Evolutionary conservation across 305 asterid genomes (phyloP).

Genomic region (Salvia sclarea): DNA sequence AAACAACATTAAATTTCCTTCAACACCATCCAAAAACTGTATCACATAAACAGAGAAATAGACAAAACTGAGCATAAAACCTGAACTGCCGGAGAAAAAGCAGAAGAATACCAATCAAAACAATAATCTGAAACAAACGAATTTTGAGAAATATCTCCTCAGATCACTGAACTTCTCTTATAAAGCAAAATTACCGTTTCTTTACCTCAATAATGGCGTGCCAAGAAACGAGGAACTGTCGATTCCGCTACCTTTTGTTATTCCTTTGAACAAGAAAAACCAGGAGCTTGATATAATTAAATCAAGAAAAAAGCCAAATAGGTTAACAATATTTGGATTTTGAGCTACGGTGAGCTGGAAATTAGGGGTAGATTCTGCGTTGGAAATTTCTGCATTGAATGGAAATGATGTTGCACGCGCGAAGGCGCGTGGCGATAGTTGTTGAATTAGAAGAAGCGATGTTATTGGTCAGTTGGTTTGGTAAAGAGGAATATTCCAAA

Average conservation of each 20-base stretch:
- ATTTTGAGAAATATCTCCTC: background rate
- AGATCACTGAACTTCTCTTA: background rate
- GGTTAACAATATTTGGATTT: background rate
- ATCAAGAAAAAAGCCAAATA: background rate
- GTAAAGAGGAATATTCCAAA: constrained; percentile 31
- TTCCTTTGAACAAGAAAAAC: constrained; percentile 21
- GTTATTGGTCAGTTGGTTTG: constrained; percentile 18
- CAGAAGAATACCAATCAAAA: background rate
- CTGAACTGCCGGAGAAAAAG: background rate
- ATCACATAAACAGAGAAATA: background rate
- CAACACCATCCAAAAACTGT: background rate
- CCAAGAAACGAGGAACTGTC: constrained; percentile 33
- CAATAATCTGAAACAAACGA: background rate
- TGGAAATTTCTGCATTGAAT: background rate
- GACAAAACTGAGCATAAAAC: background rate
- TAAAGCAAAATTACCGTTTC: constrained; percentile 9
- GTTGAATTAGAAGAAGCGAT: background rate
- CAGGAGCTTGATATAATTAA: background rate
- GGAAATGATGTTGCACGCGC: constrained; percentile 21
- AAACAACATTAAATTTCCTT: background rate
- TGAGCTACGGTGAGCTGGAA: constrained; percentile 40
- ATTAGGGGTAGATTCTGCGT: constrained; percentile 29
- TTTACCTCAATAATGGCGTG: constrained; percentile 40
- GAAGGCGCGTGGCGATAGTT: constrained; percentile 23
- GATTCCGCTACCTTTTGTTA: constrained; percentile 33